phyloP scores from a whole-genome alignment of 352 stramenopile species.

The Pythium oligandrum region DNA sequence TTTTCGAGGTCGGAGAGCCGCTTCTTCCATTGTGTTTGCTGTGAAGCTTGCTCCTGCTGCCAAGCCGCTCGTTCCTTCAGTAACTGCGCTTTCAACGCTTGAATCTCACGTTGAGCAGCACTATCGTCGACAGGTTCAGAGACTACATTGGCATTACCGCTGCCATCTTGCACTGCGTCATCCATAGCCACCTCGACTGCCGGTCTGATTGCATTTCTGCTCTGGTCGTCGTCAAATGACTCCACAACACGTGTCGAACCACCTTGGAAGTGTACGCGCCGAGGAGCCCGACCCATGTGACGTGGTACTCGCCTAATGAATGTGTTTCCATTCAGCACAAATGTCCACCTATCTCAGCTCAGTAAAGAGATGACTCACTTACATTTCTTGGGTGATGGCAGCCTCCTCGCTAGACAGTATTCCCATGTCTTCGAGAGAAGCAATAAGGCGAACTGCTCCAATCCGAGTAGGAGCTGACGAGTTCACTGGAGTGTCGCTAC shows the following conservation, averaged over 20 bases:
- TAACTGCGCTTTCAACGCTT: constrained; percentile 27
- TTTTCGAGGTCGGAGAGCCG: constrained; percentile 52
- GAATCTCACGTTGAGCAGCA: not conserved
- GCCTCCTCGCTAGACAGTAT: constrained; percentile 15
- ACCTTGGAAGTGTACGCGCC: too few species aligned
- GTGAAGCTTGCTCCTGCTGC: constrained; percentile 41
- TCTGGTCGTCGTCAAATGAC: too few species aligned
- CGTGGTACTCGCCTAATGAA: too few species aligned
- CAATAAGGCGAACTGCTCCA: constrained; percentile 14
- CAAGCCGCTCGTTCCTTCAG: constrained; percentile 31
- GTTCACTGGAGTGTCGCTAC: not conserved
- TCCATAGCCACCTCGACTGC: too few species aligned
- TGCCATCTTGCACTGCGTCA: too few species aligned
- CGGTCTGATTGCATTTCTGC: too few species aligned
- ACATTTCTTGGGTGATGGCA: constrained; percentile 15
- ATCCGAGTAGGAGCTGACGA: not conserved
- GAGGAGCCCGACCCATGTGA: too few species aligned
- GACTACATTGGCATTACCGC: too few species aligned
- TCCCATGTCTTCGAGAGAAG: constrained; percentile 18
- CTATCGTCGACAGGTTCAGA: too few species aligned
- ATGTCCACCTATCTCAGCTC: not conserved
- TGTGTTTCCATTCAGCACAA: too few species aligned
- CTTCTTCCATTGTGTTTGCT: constrained; percentile 52
- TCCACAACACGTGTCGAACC: too few species aligned
- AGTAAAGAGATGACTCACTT: not conserved